A percentile compares a stretch with the other conserved stretches of the same genome.
These are phyloP conservation scores for Zopfochytrium polystomum DNA, from an alignment of 371 early-diverging fungal genomes.

Conservation along the genomic window DNA sequence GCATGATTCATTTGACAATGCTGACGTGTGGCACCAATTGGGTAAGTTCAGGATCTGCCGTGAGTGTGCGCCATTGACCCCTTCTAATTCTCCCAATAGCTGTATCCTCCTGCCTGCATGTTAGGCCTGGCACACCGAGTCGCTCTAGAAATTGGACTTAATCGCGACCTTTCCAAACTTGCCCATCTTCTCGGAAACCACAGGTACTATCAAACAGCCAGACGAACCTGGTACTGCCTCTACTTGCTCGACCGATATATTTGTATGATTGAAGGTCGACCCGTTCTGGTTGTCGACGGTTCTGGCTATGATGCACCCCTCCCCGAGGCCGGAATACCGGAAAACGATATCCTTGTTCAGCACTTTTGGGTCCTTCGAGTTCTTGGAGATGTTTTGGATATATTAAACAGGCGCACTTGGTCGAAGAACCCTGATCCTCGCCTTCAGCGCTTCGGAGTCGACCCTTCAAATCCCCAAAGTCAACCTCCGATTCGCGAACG, in stretches of 20 bases:
- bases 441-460: neutral
- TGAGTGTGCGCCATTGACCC: too few species aligned
- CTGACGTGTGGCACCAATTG: neutral
- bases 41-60: neutral
- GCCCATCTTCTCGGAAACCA: neutral
- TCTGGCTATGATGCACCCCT: neutral
- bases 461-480: neutral
- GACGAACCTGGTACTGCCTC: neutral
- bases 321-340: neutral
- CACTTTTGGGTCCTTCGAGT: neutral
- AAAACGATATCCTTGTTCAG: neutral
- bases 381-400: neutral
- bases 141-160: neutral
- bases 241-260: neutral
- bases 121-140: neutral
- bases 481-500: too few species aligned
- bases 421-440: neutral
- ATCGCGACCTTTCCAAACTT: neutral
- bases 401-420: neutral
- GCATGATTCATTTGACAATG: neutral
- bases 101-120: too few species aligned
- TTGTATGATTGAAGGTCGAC: neutral
- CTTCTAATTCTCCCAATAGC: too few species aligned
- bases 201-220: neutral
- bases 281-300: neutral